Conservation (phyloP, 2,329 filamentous ascomycete species). For the Mycosphaerelloides madeirae region DNA sequence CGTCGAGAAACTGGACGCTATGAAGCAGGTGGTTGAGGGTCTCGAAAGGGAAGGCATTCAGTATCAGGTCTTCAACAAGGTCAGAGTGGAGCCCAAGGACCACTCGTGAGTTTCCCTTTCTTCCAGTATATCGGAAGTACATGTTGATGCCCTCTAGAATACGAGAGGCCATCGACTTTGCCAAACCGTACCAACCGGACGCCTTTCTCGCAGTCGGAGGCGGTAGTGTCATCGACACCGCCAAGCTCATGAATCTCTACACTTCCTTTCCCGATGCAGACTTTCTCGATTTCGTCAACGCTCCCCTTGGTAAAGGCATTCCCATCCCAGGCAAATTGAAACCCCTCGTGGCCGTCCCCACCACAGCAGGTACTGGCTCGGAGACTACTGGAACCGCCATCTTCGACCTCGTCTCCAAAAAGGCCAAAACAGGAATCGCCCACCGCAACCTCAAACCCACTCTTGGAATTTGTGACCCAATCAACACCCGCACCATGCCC, state of each 20-base stretch:
- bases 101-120: slow-evolving; percentile 59
- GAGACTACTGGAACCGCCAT: slow-evolving; percentile 98
- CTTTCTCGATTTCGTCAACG: slow-evolving; percentile 97
- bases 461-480: slow-evolving; percentile 75
- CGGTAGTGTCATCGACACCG: slow-evolving; percentile 95
- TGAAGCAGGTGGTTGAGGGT: slow-evolving; percentile 82
- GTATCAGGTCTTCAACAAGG: slow-evolving; percentile 75
- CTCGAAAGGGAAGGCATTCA: slow-evolving; percentile 72
- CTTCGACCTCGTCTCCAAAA: slow-evolving; percentile 85
- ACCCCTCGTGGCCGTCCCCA: slow-evolving; percentile 77
- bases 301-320: slow-evolving; percentile 77
- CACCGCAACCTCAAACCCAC: slow-evolving; percentile 95
- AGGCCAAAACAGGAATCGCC: slow-evolving; percentile 91
- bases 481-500: slow-evolving; percentile 96
- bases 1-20: slow-evolving; percentile 76
- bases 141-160: slow-evolving; percentile 50
- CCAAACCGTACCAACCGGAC: slow-evolving; percentile 74
- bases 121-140: not conserved
- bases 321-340: slow-evolving; percentile 67
- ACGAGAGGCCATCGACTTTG: slow-evolving; percentile 82
- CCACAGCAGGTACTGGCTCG: slow-evolving; percentile 80
- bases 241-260: slow-evolving; percentile 98
- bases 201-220: slow-evolving; percentile 88
- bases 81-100: slow-evolving; percentile 89
- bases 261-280: slow-evolving; percentile 84